These are phyloP conservation scores for Ceratocystis lukuohia DNA, from an alignment of 2,329 filamentous ascomycete genomes.

Conservation along the genomic window DNA sequence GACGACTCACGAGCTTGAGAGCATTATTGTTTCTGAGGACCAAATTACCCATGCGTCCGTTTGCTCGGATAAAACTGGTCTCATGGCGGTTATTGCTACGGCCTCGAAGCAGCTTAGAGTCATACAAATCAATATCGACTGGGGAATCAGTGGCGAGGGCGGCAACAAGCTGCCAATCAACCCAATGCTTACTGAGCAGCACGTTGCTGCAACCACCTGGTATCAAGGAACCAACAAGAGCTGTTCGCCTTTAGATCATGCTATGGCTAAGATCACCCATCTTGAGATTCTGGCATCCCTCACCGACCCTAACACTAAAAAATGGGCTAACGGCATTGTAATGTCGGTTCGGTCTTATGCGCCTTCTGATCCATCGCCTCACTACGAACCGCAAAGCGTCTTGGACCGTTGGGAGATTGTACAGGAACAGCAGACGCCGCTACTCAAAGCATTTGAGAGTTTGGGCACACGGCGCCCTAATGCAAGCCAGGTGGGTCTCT, in stretches of 20 bases:
- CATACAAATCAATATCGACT: constrained; percentile 59
- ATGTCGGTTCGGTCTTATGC: constrained; percentile 19
- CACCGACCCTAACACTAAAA: constrained; percentile 41
- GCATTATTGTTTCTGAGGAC: constrained; percentile 56
- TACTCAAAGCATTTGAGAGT: constrained; percentile 68
- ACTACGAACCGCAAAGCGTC: constrained; percentile 55
- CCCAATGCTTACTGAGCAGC: constrained; percentile 41
- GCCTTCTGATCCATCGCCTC: constrained; percentile 31
- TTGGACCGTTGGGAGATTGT: constrained; percentile 75
- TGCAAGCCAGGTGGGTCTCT: constrained; percentile 1
- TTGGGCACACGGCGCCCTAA: constrained; percentile 48
- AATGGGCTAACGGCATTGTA: constrained; percentile 27
- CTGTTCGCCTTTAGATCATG: constrained; percentile 34
- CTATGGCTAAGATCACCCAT: constrained; percentile 54
- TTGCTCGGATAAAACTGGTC: constrained; percentile 57
- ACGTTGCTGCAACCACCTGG: constrained; percentile 46
- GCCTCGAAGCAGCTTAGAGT: constrained; percentile 59
- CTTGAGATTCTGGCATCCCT: constrained; percentile 59
- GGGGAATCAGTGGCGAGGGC: constrained; percentile 51
- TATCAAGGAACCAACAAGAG: constrained; percentile 33
- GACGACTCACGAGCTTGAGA: constrained; percentile 59
- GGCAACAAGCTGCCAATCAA: constrained; percentile 36
- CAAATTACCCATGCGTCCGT: constrained; percentile 69
- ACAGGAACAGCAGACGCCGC: constrained; percentile 46
- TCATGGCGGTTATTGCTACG: constrained; percentile 56